Evolutionary conservation across 2,329 filamentous ascomycete genomes (phyloP).

Genomic region (Tolypocladium guangdongense): DNA sequence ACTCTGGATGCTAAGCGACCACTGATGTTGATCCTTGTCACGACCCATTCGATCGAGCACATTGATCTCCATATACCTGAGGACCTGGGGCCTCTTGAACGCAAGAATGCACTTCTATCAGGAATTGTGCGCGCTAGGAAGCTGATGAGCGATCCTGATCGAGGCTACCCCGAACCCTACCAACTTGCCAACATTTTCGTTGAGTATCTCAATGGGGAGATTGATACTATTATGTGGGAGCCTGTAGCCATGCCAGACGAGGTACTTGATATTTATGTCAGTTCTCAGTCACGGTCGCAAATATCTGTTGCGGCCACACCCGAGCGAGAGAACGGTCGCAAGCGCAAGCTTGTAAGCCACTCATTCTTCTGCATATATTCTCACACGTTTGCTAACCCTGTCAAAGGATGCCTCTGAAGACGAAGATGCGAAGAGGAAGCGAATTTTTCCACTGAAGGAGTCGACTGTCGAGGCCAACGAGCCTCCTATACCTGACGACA

Average conservation of each 20-base stretch:
- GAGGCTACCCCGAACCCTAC: slow-evolving; percentile 29
- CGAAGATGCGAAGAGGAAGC: slow-evolving; percentile 16
- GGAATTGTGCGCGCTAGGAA: slow-evolving; percentile 24
- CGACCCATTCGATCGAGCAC: slow-evolving; percentile 44
- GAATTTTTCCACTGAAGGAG: slow-evolving; percentile 12
- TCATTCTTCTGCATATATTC: background rate
- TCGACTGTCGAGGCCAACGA: slow-evolving; percentile 12
- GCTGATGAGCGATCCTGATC: slow-evolving; percentile 29
- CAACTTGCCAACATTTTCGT: slow-evolving; percentile 36
- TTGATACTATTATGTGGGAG: slow-evolving; percentile 32
- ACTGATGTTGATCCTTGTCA: slow-evolving; percentile 37
- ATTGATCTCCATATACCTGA: slow-evolving; percentile 34
- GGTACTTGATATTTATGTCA: slow-evolving; percentile 36
- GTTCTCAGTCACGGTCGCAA: slow-evolving; percentile 25
- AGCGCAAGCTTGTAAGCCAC: slow-evolving; percentile 36
- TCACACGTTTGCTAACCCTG: slow-evolving; percentile 1
- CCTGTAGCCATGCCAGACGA: slow-evolving; percentile 34
- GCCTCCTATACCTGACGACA: slow-evolving; percentile 20
- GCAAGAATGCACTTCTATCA: slow-evolving; percentile 33
- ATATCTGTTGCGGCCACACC: slow-evolving; percentile 6
- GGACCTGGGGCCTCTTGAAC: slow-evolving; percentile 27
- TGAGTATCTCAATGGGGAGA: slow-evolving; percentile 28
- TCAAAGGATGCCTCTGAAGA: slow-evolving; percentile 21
- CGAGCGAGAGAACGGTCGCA: slow-evolving; percentile 23
- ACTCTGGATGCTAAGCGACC: slow-evolving; percentile 18